Conservation (phyloP, 352 stramenopile species). For the Globisporangium rhizosaccharum region DNA sequence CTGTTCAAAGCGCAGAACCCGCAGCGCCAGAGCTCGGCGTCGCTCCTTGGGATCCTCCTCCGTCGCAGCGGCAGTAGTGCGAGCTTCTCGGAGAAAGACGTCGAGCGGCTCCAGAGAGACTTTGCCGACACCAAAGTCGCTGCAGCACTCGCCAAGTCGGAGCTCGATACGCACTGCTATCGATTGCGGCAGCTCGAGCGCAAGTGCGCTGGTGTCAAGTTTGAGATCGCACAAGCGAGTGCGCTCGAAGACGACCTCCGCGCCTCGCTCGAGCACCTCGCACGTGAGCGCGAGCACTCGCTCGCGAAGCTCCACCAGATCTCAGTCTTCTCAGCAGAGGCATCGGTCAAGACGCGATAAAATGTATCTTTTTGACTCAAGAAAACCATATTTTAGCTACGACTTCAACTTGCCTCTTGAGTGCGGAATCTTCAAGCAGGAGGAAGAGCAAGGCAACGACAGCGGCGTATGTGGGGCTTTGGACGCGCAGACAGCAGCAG, state of each 20-base stretch:
- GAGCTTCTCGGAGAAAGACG: constrained; percentile 40
- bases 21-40: constrained; percentile 18
- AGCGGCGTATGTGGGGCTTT: constrained; percentile 6
- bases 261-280: constrained; percentile 46
- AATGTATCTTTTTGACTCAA: background rate
- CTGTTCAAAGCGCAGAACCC: constrained; percentile 36
- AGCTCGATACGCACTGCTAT: constrained; percentile 58
- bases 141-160: constrained; percentile 46
- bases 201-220: constrained; percentile 50
- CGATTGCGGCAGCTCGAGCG: constrained; percentile 53
- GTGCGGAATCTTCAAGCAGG: constrained; percentile 3
- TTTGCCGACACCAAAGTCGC: constrained; percentile 61
- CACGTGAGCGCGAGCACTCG: constrained; percentile 32
- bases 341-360: constrained; percentile 3
- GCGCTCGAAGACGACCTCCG: constrained; percentile 61
- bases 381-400: background rate
- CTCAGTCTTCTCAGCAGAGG: constrained; percentile 38
- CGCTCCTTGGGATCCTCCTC: constrained; percentile 17
- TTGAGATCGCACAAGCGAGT: constrained; percentile 56
- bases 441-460: background rate
- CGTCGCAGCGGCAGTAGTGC: constrained; percentile 13
- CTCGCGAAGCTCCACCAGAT: constrained; percentile 58
- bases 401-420: constrained; percentile 13
- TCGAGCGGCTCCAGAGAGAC: constrained; percentile 57
- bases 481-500: background rate